Evolutionary conservation across 108 stramenopile species (phyloP).

Genomic region (Nannochloropsis gaditana): DNA sequence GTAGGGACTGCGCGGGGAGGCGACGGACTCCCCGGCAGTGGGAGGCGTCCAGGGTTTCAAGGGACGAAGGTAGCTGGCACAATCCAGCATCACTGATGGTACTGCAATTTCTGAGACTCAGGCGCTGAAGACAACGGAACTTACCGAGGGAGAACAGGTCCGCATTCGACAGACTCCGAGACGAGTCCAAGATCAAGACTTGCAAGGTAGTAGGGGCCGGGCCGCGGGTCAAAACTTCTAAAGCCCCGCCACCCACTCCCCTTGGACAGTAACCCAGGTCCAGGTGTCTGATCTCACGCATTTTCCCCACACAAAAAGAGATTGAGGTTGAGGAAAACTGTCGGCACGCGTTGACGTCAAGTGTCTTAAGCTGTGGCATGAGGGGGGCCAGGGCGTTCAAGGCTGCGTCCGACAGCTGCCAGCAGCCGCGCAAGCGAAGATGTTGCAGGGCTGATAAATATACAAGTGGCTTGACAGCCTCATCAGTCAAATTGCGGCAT

Average conservation of each 20-base stretch:
- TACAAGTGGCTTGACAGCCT: background rate
- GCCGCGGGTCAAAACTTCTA: background rate
- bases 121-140: background rate
- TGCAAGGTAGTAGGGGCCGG: background rate
- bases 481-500: background rate
- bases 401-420: background rate
- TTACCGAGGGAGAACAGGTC: background rate
- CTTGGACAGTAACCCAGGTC: constrained; percentile 14
- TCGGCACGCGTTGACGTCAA: background rate
- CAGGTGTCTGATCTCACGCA: background rate
- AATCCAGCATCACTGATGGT: background rate
- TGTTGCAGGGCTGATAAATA: constrained; percentile 6
- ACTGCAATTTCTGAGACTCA: background rate
- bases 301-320: background rate
- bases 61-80: background rate
- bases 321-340: background rate
- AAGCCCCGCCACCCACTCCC: background rate
- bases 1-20: background rate
- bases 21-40: background rate
- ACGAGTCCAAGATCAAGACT: background rate
- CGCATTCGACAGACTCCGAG: background rate
- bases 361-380: background rate
- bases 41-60: background rate
- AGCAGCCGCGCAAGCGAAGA: constrained; percentile 1
- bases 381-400: background rate